Conservation (phyloP, 1,139 yeast genomes). For the Suhomyces atakaporum region DNA sequence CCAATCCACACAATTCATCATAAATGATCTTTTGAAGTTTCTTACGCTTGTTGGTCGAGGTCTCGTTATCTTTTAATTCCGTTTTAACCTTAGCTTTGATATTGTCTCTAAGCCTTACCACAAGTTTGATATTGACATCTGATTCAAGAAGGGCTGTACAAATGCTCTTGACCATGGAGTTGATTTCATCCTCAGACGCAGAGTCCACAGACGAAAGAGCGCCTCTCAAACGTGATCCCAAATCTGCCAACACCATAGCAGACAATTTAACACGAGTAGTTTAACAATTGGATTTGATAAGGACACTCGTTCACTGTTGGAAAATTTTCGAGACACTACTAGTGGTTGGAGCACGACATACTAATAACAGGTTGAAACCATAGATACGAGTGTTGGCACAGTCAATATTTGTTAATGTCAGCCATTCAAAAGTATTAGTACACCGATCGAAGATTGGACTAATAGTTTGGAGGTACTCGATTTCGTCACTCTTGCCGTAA, state of each 20-base stretch:
- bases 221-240: conserved; percentile 82
- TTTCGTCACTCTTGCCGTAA: neutral
- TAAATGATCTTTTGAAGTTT: conserved; percentile 88
- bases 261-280: conserved; percentile 1
- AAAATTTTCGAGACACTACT: conserved; percentile 12
- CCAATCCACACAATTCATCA: conserved; percentile 85
- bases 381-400: neutral
- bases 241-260: conserved; percentile 88
- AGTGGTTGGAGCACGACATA: conserved; percentile 6
- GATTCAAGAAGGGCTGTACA: conserved; percentile 88
- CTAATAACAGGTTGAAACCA: neutral
- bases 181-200: conserved; percentile 44
- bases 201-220: conserved; percentile 60
- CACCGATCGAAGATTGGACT: no score
- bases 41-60: conserved; percentile 67
- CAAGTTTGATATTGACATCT: conserved; percentile 88
- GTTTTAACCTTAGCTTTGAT: conserved; percentile 58
- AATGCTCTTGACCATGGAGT: conserved; percentile 75
- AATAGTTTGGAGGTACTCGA: no score
- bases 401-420: neutral
- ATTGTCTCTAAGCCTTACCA: conserved; percentile 72
- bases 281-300: conserved; percentile 4
- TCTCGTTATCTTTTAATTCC: conserved; percentile 54
- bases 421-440: no score
- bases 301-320: conserved; percentile 8